Percentiles rank a stretch among this genome's conserved stretches.
These are phyloP conservation scores for Pisolithus sp. DNA, from an alignment of 768 basidiomycete species.

Conservation along the genomic window DNA sequence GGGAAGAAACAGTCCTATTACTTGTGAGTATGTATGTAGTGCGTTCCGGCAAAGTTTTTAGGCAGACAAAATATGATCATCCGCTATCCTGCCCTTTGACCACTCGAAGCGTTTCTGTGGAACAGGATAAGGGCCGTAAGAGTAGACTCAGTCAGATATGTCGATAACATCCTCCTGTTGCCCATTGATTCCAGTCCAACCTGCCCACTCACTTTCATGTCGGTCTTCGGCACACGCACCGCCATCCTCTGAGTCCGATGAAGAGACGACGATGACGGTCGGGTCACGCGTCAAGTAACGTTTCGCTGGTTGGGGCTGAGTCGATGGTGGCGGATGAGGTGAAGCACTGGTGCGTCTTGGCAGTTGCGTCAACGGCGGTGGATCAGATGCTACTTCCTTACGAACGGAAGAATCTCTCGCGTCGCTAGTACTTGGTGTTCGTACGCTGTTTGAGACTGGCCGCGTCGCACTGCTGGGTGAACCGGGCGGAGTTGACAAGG, in stretches of 20 bases:
- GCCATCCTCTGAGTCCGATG: not conserved
- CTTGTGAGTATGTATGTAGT: too few species aligned
- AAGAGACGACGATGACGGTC: not conserved
- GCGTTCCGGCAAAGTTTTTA: too few species aligned
- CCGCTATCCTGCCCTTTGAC: too few species aligned
- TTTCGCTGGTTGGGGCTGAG: slow-evolving; percentile 4
- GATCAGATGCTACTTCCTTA: slow-evolving; percentile 5
- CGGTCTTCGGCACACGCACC: not conserved
- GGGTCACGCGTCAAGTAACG: not conserved
- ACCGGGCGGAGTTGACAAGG: not conserved
- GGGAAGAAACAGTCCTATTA: too few species aligned
- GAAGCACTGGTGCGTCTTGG: not conserved
- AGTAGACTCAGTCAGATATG: not conserved
- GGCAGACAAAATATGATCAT: too few species aligned
- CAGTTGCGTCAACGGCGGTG: slow-evolving; percentile 5
- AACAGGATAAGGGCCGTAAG: not conserved
- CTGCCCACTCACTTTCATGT: too few species aligned
- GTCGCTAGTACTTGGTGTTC: slow-evolving; percentile 7
- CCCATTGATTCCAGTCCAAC: too few species aligned
- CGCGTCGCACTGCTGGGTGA: not conserved
- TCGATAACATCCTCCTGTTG: not conserved
- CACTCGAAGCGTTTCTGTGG: too few species aligned
- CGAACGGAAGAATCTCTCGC: slow-evolving; percentile 11
- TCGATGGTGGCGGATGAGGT: slow-evolving; percentile 3
- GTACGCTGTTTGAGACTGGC: slow-evolving; percentile 11